Evolutionary conservation across 2,329 filamentous ascomycete genomes (phyloP), one percentile per base, ranked within the genome.

Genomic region (Chrysoporthe cubensis): DNA sequence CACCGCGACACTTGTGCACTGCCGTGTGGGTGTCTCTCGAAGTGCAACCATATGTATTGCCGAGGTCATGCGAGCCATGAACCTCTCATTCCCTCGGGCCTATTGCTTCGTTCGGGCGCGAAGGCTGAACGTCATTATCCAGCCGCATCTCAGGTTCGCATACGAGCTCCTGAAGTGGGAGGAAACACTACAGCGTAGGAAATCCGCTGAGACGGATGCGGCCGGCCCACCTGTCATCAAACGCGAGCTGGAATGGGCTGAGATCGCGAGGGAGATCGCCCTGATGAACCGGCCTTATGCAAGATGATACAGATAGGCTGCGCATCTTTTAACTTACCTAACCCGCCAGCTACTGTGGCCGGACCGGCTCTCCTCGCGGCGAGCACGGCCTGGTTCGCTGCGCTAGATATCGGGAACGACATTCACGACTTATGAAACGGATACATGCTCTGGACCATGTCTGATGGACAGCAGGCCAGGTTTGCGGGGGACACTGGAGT

Each of bases 21-120:
- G 96, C 77, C 91, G 96, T 21, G 96, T 99, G 8, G 96, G 96
- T 60, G 96, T 99, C 65, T 97, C 94, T 62, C 88, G 96, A 63
- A 97, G 93, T 71, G 96, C 96, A 14, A 99, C 95, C 1, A 97
- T 99, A 70, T 98, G 96, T 77, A 99, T 99, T 74, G 96, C 96
- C n/a, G 94, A 98, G 79, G 93, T 98, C 46, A 99, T 99, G 96
- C 89, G 90, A 46, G 85, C 90, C 37, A 80, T 93, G 73, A 85
- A 88, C 32, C 81, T 97, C 71, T 96, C 93, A 0, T 95, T 98
- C 74, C 94, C 96, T 14, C 87, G 92, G 66, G 96, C 96, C 68
- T 99, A 99, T 79, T 98, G 96, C 78, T 98, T 95, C 78, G 96
- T 99, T 48, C 90, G 96, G 43, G 96, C 96, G 26, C 88, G 96